These are phyloP conservation scores for Knoxdaviesia proteae DNA, from an alignment of 2,329 filamentous ascomycete genomes.

Conservation along the genomic window DNA sequence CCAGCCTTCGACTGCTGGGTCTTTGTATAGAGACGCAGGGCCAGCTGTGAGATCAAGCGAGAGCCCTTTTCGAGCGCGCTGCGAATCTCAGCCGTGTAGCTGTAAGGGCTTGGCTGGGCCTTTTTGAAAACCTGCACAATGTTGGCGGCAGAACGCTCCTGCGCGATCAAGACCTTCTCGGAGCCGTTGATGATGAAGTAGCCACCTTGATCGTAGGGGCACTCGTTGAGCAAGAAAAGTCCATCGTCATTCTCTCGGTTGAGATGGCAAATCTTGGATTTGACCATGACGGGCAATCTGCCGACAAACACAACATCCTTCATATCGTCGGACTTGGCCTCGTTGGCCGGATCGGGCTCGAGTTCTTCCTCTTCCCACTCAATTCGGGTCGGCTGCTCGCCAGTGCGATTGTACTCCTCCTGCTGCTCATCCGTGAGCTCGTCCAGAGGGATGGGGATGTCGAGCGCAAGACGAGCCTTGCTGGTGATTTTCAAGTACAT, in stretches of 20 bases:
- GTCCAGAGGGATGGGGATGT: conserved; percentile 43
- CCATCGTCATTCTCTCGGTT: conserved; percentile 67
- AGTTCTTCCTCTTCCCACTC: conserved; percentile 36
- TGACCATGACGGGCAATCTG: conserved; percentile 93
- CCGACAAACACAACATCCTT: conserved; percentile 73
- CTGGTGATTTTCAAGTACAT: conserved; percentile 79
- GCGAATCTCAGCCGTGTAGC: conserved; percentile 86
- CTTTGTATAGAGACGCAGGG: conserved; percentile 76
- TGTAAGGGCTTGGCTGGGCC: conserved; percentile 74
- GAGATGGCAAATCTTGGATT: conserved; percentile 86
- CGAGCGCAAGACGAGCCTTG: conserved; percentile 64
- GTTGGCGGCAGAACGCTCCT: conserved; percentile 92
- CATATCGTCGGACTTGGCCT: conserved; percentile 27
- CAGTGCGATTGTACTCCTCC: conserved; percentile 30
- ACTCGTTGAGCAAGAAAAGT: conserved; percentile 83
- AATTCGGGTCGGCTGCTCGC: conserved; percentile 35
- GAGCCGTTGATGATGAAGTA: conserved; percentile 99
- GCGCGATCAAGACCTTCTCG: conserved; percentile 94
- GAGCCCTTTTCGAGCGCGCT: conserved; percentile 94
- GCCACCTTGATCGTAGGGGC: conserved; percentile 91
- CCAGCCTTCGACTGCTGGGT: conserved; percentile 53
- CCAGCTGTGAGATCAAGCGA: conserved; percentile 77
- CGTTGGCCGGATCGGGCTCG: conserved; percentile 17
- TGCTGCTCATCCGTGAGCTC: conserved; percentile 48
- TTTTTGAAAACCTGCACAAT: conserved; percentile 99